A percentile compares a stretch with the other conserved stretches of the same genome.
These are phyloP conservation scores for Extremus antarcticus DNA, from an alignment of 495 filamentous ascomycete species.

Conservation along the genomic window DNA sequence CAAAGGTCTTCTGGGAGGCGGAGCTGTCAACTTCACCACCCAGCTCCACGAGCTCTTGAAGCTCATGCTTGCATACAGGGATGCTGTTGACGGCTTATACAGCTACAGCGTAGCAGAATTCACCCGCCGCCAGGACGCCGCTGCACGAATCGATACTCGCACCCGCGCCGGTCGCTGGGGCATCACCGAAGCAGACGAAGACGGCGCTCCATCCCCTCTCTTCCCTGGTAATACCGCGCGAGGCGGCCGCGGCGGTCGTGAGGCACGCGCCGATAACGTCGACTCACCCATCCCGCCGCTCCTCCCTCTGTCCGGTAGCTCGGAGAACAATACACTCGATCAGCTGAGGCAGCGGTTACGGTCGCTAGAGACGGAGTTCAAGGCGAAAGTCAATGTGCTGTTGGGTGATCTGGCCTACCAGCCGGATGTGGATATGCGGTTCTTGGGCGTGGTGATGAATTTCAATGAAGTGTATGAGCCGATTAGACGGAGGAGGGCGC, in stretches of 20 bases:
- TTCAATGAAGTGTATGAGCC: conserved; percentile 95
- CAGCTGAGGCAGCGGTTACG: conserved; percentile 60
- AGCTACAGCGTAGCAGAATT: conserved; percentile 89
- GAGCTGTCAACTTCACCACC: conserved; percentile 70
- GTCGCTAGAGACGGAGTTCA: conserved; percentile 63
- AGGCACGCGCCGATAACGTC: neutral
- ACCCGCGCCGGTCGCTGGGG: conserved; percentile 56
- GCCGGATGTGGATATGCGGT: conserved; percentile 89
- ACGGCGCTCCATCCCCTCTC: conserved; percentile 15
- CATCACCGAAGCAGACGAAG: conserved; percentile 46
- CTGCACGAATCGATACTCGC: conserved; percentile 57
- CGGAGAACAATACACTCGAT: conserved; percentile 60
- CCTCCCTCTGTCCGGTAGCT: conserved; percentile 15
- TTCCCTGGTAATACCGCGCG: neutral
- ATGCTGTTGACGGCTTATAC: conserved; percentile 89
- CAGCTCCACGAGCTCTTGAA: conserved; percentile 89
- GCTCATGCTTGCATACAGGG: conserved; percentile 86
- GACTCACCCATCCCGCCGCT: conserved; percentile 14
- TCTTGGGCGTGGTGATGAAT: conserved; percentile 93
- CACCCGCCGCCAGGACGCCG: conserved; percentile 74
- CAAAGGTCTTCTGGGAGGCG: conserved; percentile 77
- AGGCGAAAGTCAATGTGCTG: conserved; percentile 60
- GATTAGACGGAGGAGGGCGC: conserved; percentile 43
- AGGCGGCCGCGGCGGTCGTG: neutral
- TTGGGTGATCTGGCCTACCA: conserved; percentile 86